These are phyloP conservation scores for Vitis vinifera DNA, from an alignment of 164 flowering plant species.

Conservation along the genomic window DNA sequence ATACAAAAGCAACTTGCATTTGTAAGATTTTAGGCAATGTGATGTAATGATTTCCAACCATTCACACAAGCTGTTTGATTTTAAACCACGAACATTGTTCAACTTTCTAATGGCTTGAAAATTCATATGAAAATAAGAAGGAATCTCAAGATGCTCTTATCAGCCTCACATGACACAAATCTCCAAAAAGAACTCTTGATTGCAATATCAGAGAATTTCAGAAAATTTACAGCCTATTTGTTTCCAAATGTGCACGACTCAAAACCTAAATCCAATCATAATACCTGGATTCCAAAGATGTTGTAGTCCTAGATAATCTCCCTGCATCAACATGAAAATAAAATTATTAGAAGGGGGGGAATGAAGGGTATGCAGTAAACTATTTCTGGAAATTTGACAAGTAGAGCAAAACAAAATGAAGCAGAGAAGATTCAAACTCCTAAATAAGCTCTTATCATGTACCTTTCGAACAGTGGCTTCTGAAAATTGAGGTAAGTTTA, in stretches of 20 bases:
- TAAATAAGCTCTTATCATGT: not conserved
- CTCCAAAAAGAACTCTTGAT: not conserved
- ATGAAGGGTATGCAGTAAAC: not conserved
- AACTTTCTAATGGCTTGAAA: no score
- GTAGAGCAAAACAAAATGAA: not conserved
- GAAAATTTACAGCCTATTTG: not conserved
- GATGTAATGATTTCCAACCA: no score
- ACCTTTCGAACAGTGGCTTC: conserved; percentile 76
- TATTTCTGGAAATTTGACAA: no score
- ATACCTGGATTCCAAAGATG: conserved; percentile 38
- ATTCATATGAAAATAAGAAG: no score
- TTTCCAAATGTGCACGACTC: not conserved
- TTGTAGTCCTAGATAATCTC: conserved; percentile 5
- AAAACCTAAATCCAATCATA: not conserved
- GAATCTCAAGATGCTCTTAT: no score
- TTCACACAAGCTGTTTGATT: not conserved
- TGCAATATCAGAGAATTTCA: not conserved
- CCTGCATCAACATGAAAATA: conserved; percentile 30
- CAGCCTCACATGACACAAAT: not conserved
- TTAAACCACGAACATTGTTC: no score
- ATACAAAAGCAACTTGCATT: no score
- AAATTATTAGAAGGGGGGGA: not conserved
- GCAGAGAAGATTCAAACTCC: not conserved
- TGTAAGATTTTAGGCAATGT: not conserved
- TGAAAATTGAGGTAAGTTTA: conserved; percentile 74